A percentile compares a stretch with the other conserved stretches of the same genome.
Conservation (phyloP, 2,329 filamentous ascomycete genomes). For the Alternaria atra region DNA sequence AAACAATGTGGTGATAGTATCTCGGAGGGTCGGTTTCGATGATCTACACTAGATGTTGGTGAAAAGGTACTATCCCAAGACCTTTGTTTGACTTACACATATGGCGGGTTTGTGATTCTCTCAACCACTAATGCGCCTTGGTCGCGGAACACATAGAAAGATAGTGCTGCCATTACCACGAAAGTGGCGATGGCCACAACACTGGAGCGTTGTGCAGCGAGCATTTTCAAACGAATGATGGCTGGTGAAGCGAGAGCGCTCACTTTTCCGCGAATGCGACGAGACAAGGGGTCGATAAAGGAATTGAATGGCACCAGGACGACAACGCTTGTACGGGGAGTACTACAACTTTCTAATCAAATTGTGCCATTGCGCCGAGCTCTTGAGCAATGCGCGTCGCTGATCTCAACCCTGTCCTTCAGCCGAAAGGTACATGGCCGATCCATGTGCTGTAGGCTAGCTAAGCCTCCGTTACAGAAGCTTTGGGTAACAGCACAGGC, state of each 20-base stretch:
- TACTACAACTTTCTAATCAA: neutral
- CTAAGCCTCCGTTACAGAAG: neutral
- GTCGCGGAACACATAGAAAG: constrained; percentile 21
- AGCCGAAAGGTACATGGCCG: neutral
- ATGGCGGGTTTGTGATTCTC: constrained; percentile 12
- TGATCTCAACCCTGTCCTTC: neutral
- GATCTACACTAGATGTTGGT: constrained; percentile 9
- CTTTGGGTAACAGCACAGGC: neutral
- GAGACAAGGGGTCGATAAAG: neutral
- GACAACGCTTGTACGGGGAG: neutral
- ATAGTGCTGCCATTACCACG: constrained; percentile 17
- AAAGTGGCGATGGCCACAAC: constrained; percentile 21
- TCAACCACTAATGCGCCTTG: constrained; percentile 6
- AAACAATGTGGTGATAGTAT: constrained; percentile 27
- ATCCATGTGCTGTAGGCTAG: neutral
- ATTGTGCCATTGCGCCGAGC: neutral
- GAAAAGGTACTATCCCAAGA: neutral
- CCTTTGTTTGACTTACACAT: constrained; percentile 13
- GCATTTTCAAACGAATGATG: constrained; percentile 18
- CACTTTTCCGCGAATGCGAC: neutral
- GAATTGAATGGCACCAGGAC: neutral
- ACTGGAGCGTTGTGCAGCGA: constrained; percentile 25
- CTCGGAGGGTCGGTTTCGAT: constrained; percentile 18
- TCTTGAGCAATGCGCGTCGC: neutral
- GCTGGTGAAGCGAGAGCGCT: neutral